These are phyloP conservation scores for Ramularia endophylla DNA, from an alignment of 2,329 filamentous ascomycete genomes.

Conservation along the genomic window DNA sequence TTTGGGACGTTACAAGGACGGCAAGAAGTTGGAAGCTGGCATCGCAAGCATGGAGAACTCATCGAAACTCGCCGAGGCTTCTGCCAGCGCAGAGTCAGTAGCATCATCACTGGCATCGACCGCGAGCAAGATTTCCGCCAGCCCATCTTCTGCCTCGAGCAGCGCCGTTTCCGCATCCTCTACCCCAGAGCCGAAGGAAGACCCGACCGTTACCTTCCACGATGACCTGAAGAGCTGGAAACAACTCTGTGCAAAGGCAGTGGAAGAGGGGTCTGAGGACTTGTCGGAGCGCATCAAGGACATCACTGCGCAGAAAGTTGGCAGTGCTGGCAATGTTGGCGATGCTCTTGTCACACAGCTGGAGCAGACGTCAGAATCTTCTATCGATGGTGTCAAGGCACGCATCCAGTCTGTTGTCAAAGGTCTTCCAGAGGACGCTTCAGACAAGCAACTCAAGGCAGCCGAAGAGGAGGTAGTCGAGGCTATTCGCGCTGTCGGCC, in stretches of 20 bases:
- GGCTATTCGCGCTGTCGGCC: constrained; percentile 61
- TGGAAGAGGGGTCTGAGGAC: constrained; percentile 73
- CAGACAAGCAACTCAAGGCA: constrained; percentile 46
- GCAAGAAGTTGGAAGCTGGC: constrained; percentile 56
- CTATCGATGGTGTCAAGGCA: constrained; percentile 60
- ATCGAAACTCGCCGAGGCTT: constrained; percentile 22
- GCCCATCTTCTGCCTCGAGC: constrained; percentile 20
- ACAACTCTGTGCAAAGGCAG: constrained; percentile 76
- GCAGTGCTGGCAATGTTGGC: constrained; percentile 59
- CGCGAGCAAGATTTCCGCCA: constrained; percentile 21
- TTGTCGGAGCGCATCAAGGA: constrained; percentile 58
- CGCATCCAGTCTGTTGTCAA: constrained; percentile 55
- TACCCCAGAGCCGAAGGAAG: constrained; percentile 34
- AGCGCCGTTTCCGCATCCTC: constrained; percentile 27
- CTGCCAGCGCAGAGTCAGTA: constrained; percentile 20
- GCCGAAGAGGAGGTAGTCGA: constrained; percentile 48
- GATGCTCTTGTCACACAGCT: constrained; percentile 62
- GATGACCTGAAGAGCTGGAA: constrained; percentile 82
- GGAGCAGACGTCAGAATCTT: constrained; percentile 58
- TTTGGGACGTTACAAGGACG: constrained; percentile 67
- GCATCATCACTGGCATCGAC: constrained; percentile 25
- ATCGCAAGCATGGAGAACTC: constrained; percentile 48
- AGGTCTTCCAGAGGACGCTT: constrained; percentile 53
- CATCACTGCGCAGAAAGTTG: constrained; percentile 66
- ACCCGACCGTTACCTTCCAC: constrained; percentile 56